Conservation (phyloP, 2,329 filamentous ascomycete genomes). For the Rhexocercosporidium sp. region DNA sequence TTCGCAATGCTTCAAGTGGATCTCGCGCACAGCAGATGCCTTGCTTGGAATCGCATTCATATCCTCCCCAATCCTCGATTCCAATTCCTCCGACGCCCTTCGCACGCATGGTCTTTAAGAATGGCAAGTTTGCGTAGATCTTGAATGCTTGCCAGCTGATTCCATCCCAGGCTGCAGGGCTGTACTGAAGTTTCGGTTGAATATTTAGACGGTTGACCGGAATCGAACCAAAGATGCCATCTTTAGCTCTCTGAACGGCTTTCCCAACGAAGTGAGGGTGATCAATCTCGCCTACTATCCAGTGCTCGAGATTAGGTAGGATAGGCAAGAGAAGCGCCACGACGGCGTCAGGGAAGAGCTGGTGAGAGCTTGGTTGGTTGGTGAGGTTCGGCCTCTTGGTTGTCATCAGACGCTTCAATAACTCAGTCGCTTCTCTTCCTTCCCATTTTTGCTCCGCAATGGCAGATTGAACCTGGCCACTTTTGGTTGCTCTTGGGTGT, state of each 20-base stretch:
- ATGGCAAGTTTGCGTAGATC: constrained; percentile 7
- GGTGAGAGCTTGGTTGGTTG: neutral
- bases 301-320: constrained; percentile 6
- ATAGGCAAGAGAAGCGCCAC: constrained; percentile 7
- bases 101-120: neutral
- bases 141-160: neutral
- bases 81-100: constrained; percentile 1
- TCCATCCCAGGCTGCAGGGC: neutral
- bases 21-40: neutral
- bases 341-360: constrained; percentile 1
- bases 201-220: constrained; percentile 4
- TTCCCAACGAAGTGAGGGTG: neutral
- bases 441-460: constrained; percentile 16
- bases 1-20: constrained; percentile 2
- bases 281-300: neutral
- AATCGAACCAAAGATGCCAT: constrained; percentile 7
- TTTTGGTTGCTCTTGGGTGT: neutral
- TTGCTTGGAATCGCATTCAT: constrained; percentile 6
- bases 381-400: neutral
- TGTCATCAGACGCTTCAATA: constrained; percentile 12
- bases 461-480: neutral
- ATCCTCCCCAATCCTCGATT: neutral
- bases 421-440: neutral
- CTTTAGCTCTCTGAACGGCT: constrained; percentile 7
- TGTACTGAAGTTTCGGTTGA: neutral